These are phyloP conservation scores for Lichtheimia hyalospora DNA, from an alignment of 371 early-diverging fungal genomes.

Conservation along the genomic window DNA sequence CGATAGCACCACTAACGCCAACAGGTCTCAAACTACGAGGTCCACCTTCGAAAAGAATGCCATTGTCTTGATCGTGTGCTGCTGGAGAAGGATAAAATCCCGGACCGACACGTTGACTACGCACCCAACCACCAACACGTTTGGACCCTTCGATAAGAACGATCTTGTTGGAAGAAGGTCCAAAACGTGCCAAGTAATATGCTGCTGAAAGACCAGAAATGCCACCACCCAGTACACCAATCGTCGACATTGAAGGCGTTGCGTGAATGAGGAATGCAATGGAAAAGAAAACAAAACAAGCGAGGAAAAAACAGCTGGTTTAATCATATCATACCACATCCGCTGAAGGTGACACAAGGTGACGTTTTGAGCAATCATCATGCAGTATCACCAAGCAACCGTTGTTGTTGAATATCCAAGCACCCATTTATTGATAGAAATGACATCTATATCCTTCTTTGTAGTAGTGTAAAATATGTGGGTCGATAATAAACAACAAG, in stretches of 20 bases:
- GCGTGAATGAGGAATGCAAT: neutral
- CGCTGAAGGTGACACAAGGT: too few relatives aligned
- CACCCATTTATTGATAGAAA: too few relatives aligned
- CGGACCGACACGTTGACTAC: conserved; percentile 51
- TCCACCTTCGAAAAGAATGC: conserved; percentile 81
- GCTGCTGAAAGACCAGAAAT: conserved; percentile 90
- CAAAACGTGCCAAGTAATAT: conserved; percentile 70
- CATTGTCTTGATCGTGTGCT: conserved; percentile 15
- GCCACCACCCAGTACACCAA: conserved; percentile 90
- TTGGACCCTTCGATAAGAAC: conserved; percentile 72
- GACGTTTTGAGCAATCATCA: too few relatives aligned
- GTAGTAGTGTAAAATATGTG: too few relatives aligned
- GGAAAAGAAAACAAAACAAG: neutral
- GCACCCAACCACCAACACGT: conserved; percentile 89
- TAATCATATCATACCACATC: too few relatives aligned
- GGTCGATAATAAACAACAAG: too few relatives aligned
- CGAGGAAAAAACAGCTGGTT: too few relatives aligned
- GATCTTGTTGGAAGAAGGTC: conserved; percentile 54
- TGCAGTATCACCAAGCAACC: too few relatives aligned
- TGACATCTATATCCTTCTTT: too few relatives aligned
- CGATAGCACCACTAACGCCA: conserved; percentile 69
- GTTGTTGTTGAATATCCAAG: too few relatives aligned
- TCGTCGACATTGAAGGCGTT: conserved; percentile 6
- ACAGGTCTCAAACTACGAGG: conserved; percentile 86
- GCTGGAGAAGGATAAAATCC: conserved; percentile 19